Evolutionary conservation across 306 rosid genomes (phyloP), one percentile per base, ranked within the genome.

Genomic region (Ormosia semicastrata): DNA sequence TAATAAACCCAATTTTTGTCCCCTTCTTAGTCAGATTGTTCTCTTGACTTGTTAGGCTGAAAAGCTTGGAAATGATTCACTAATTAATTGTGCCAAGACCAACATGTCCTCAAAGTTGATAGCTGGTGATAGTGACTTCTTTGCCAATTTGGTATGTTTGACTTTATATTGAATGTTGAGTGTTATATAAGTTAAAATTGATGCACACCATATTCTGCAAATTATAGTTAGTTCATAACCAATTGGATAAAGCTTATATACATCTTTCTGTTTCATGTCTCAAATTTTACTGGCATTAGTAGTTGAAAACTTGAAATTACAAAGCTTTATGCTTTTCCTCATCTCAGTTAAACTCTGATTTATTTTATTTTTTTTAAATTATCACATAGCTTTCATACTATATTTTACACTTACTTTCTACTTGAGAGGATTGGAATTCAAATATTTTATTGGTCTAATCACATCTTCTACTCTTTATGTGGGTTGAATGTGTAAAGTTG

Each of bases 41-140:
- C 30, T 49, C 14, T 81, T 75, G 67, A 52, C 76, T 65, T 75
- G 7, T 54, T 66, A 96, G 99, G 97, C 93, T 88, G 99, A 92
- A 33, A 93, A 92, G 90, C 94, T 93, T 57, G 99, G 98, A 78
- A 96, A 91, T 79, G 98, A 92, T 69, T 89, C 97, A 66, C 82
- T 96, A 5, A 53, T 91, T 15, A 96, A 96, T 77, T 96, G 98
- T 84, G 99, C 99, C 75, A 96, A 91, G 93, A 93, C 98, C 84
- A 92, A 97, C 88, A 96, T 96, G 98, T 96, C 99, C 71, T 93
- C 99, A 41, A 96, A 96, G 91, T 89, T 96, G 94, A 96, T 96
- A 82, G 89, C 97, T n/a, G 91, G 93, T 39, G 99, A 96, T 75
- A 86, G 97, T 71, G 97, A 92, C 82, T 93, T 91, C 92, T 96